Conservation (phyloP, 768 basidiomycete species). For the Crucibulum laeve region DNA sequence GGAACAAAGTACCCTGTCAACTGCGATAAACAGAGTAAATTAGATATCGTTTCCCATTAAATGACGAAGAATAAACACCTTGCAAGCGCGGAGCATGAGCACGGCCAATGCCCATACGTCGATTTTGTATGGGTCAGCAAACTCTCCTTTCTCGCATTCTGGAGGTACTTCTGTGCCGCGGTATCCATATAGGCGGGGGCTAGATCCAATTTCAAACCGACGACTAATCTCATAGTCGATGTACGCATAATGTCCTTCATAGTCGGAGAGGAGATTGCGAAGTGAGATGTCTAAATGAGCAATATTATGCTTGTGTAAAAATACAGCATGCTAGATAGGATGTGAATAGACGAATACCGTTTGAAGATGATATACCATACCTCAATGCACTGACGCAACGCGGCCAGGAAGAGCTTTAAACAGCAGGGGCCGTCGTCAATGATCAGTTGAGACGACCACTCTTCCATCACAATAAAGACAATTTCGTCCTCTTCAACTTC, state of each 20-base stretch:
- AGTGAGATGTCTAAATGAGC: slow-evolving; percentile 73
- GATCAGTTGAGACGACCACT: slow-evolving; percentile 68
- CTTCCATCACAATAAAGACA: slow-evolving; percentile 75
- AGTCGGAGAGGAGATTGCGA: slow-evolving; percentile 65
- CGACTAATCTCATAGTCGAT: slow-evolving; percentile 73
- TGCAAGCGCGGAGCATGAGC: slow-evolving; percentile 59
- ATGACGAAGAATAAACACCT: slow-evolving; percentile 34
- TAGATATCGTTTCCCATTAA: neutral
- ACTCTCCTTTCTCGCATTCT: slow-evolving; percentile 52
- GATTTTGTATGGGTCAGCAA: slow-evolving; percentile 59
- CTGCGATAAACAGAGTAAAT: slow-evolving; percentile 25
- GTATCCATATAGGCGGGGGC: slow-evolving; percentile 35
- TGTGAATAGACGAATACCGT: neutral
- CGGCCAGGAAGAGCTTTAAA: slow-evolving; percentile 47
- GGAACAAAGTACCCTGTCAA: slow-evolving; percentile 54
- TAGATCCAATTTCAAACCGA: slow-evolving; percentile 35
- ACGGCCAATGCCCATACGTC: slow-evolving; percentile 73
- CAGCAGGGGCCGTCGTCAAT: slow-evolving; percentile 44
- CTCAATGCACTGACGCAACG: slow-evolving; percentile 66
- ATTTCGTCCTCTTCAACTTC: slow-evolving; percentile 46
- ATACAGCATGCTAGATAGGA: slow-evolving; percentile 50
- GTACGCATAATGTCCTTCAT: slow-evolving; percentile 59
- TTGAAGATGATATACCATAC: slow-evolving; percentile 22
- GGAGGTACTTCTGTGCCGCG: slow-evolving; percentile 69
- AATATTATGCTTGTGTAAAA: slow-evolving; percentile 64